These are phyloP conservation scores for Pleurotus djamor DNA, from an alignment of 768 basidiomycete species.

Conservation along the genomic window DNA sequence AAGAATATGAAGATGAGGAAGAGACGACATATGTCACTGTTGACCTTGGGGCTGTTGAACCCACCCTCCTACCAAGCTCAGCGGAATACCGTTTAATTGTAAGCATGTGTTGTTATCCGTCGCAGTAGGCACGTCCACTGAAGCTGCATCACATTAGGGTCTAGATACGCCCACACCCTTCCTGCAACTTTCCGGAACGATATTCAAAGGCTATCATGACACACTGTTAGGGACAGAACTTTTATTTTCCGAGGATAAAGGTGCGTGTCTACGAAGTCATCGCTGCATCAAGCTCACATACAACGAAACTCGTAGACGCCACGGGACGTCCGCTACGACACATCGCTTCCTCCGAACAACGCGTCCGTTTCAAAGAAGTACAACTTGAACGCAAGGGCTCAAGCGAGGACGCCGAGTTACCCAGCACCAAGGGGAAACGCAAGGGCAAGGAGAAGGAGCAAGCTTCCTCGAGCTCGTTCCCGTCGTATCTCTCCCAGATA, in stretches of 20 bases:
- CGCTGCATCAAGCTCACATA: background rate
- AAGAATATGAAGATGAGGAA: conserved; percentile 60
- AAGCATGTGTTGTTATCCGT: conserved; percentile 23
- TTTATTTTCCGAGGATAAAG: conserved; percentile 69
- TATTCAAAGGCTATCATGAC: conserved; percentile 70
- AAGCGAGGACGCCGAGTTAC: background rate
- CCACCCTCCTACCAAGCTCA: conserved; percentile 71
- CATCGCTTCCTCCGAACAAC: conserved; percentile 61
- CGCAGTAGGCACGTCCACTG: background rate
- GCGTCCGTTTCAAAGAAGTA: conserved; percentile 74
- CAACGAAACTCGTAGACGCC: conserved; percentile 27
- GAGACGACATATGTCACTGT: conserved; percentile 70
- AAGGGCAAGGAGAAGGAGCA: conserved; percentile 11
- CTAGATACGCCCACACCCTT: conserved; percentile 77
- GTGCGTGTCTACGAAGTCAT: conserved; percentile 23
- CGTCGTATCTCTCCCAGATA: background rate
- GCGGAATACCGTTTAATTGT: conserved; percentile 75
- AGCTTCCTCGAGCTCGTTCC: conserved; percentile 6
- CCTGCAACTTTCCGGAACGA: conserved; percentile 72
- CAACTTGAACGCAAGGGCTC: conserved; percentile 44
- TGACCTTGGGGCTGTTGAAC: conserved; percentile 71
- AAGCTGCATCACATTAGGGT: conserved; percentile 40
- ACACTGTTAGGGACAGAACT: conserved; percentile 73
- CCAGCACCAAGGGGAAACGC: conserved; percentile 1
- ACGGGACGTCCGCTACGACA: conserved; percentile 48